Evolutionary conservation across 805 yeast species (phyloP).

Genomic region (Blastobotrys americana): DNA sequence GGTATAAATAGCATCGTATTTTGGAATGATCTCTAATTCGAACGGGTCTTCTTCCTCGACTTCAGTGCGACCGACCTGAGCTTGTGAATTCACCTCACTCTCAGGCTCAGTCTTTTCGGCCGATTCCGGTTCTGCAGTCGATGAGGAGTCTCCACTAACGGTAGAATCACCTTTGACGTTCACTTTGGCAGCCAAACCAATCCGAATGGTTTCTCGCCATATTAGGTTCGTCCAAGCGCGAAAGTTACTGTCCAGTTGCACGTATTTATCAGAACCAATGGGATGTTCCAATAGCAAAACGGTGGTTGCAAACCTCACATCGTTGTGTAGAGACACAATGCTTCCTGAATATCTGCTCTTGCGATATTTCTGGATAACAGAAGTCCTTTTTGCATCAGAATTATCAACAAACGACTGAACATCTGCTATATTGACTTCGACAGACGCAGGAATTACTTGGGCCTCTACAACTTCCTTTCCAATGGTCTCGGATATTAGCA

Average conservation of each 20-base stretch:
- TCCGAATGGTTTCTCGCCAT: constrained; percentile 29
- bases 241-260: neutral
- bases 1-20: constrained; percentile 36
- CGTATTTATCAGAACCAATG: neutral
- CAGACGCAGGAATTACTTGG: neutral
- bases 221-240: constrained; percentile 23
- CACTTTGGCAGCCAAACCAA: constrained; percentile 15
- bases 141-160: neutral
- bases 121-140: neutral
- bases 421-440: neutral
- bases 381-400: neutral
- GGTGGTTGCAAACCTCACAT: neutral
- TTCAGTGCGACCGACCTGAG: constrained; percentile 4
- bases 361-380: neutral
- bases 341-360: neutral
- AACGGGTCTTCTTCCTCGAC: constrained; percentile 11
- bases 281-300: neutral
- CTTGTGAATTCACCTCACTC: constrained; percentile 5
- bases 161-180: neutral
- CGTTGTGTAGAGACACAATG: neutral
- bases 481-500: neutral
- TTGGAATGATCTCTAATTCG: constrained; percentile 21
- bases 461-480: neutral
- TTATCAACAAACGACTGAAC: neutral
- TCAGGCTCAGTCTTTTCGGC: constrained; percentile 7